Base-by-base conservation (phyloP, 306 rosid genomes). In the Lablab purpureus region DNA sequence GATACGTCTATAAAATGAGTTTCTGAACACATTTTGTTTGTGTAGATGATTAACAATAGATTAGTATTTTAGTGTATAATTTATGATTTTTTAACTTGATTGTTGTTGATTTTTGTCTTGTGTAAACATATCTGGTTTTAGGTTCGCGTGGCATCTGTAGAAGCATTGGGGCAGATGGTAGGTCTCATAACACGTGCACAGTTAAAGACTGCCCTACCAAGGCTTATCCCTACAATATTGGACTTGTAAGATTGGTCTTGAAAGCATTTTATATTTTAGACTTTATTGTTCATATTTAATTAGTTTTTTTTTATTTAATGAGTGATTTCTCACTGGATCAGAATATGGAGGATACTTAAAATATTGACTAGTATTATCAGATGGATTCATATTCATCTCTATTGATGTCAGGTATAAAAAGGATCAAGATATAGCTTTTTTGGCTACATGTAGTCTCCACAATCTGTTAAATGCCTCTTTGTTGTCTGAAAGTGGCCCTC, bases 131-230 rank as follows among this genome's bases (percentile, higher is more conserved):
- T 75, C 68, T 85, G 85, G 72, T 58, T 52, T 46, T 72, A 94
- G 97, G 93, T 92, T 80, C 93, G 93, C 49, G 80, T 82, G 64
- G 89, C 97, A 59, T 89, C 97, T 67, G 92, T 94, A 73, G 98
- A 94, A 69, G 98, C 98, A 71, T 77, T 94, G 69, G 97, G 98
- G 45, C 97, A 94, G 85, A 92, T 94, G 94, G 97, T 94, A 73
- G 93, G 94, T 73, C 94, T 94, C 72, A 87, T 94, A 76, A 87
- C 94, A 59, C 86, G 98, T 70, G 78, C 89, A 78, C 98, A 90
- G 76, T 78, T 94, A 71, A 94, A 94, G 85, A 89, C 92, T 17
- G 97, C 98, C 84, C 75, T 94, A 80, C 97, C 97, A 43, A 87
- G 97, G 82, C 92, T 94, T 85, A 80, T 94, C 54, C 97, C 98